Conservation (phyloP, 2,329 filamentous ascomycete species). For the Hypocreales sp. region DNA sequence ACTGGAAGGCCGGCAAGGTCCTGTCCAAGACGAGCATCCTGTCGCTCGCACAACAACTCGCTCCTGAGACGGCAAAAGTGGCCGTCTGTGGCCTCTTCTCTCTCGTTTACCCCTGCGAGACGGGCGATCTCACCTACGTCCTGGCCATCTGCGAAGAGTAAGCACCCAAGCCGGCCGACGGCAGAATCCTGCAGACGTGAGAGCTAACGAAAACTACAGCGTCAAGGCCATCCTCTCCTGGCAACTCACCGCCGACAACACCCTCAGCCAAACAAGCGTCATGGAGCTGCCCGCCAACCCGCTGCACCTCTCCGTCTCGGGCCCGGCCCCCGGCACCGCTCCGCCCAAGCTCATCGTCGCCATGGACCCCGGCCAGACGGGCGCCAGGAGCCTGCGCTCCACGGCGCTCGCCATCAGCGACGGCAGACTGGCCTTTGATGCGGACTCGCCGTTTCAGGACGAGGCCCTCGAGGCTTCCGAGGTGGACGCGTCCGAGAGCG, state of each 20-base stretch:
- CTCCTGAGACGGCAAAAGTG: conserved; percentile 21
- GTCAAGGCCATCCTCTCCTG: conserved; percentile 52
- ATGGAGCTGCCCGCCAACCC: conserved; percentile 49
- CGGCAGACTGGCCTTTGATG: conserved; percentile 14
- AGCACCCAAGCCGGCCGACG: conserved; percentile 8
- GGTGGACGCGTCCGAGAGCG: conserved; percentile 17
- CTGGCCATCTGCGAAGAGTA: conserved; percentile 44
- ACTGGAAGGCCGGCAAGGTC: conserved; percentile 50
- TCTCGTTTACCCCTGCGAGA: conserved; percentile 14
- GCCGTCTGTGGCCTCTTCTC: conserved; percentile 30
- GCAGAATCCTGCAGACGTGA: too few species aligned
- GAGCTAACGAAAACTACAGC: too few species aligned
- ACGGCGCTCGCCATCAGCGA: conserved; percentile 16
- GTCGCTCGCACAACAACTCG: conserved; percentile 20
- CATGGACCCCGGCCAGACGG: conserved; percentile 19
- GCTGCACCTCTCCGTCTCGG: conserved; percentile 32
- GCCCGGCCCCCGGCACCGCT: conserved; percentile 5
- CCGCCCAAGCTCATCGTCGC: conserved; percentile 20
- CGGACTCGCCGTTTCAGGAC: conserved; percentile 11
- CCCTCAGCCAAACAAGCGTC: conserved; percentile 27
- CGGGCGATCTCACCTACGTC: conserved; percentile 18
- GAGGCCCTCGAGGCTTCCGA: conserved; percentile 12
- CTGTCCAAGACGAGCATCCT: conserved; percentile 39
- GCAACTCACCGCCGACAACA: conserved; percentile 30
- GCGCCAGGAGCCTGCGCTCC: conserved; percentile 14